Evolutionary conservation across 1,284 basidiomycete species (phyloP), one percentile per base, ranked within the genome.

Genomic region (Ganoderma leucocontextum): DNA sequence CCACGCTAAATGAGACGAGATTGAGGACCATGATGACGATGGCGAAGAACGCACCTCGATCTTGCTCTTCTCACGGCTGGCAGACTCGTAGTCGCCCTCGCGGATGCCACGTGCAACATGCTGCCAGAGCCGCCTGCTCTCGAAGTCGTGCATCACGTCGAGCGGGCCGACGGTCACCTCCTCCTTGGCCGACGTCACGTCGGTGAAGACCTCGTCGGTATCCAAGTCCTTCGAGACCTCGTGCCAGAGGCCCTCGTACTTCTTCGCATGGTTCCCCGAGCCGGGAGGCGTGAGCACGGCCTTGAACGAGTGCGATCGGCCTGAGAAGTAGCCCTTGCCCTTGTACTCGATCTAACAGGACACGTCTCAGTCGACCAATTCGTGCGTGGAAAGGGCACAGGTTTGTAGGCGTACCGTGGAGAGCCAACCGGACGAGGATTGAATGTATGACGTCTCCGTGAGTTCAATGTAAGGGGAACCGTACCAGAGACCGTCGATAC

Each of bases 311-410:
- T 99, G 97, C 2, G 95, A 89, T 35, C 71, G 67, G 72, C 97
- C 96, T 38, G 90, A 89, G 63, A 98, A 96, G 84, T 97, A 98
- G 42, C 95, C 97, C 77, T 95, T 96, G 81, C 97, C 97, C 76
- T 95, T 94, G 87, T 98, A 99, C 75, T 95, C 93, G 78, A 96
- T 91, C 85, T 88, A 65, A n/a, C 17, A 22, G 33, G 9, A 36
- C 10, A 10, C 55, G 33, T 63, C 15, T 63, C 13, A 60, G 42
- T 35, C 17, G 6, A 38, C 10, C 25, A 25, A 41, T 22, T 13
- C 25, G 59, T n/a, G 13, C 22, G 10, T 44, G 52, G 35, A 60
- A 58, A 42, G 44, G 42, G 41, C 58, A 53, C 33, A 52, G 12
- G n/a, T 13, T 52, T 42, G 10, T 49, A 41, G 42, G 71, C 84